Evolutionary conservation across 75 land plant species (phyloP).

Genomic region (Cryptomeria japonica): DNA sequence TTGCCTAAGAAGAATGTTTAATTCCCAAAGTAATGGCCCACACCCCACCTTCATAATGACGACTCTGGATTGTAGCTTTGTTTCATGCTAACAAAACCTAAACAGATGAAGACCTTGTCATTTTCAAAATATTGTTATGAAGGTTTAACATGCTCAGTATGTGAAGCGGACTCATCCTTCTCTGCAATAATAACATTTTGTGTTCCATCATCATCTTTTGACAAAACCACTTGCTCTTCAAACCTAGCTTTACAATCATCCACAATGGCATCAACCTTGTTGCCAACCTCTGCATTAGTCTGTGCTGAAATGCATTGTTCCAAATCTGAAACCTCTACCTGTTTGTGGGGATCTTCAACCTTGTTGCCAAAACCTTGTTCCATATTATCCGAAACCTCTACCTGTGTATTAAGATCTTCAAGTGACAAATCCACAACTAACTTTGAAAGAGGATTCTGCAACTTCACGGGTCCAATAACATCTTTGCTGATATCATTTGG

Average conservation of each 20-base stretch:
- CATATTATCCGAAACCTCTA: neutral
- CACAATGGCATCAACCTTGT: neutral
- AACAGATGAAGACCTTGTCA: neutral
- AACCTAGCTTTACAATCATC: neutral
- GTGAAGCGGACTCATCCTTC: neutral
- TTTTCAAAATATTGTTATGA: neutral
- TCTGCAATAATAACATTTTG: neutral
- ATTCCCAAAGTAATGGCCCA: no score
- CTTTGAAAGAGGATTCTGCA: neutral
- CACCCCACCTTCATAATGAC: no score
- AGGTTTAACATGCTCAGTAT: neutral
- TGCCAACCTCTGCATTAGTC: neutral
- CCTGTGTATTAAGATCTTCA: neutral
- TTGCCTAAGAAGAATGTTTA: no score
- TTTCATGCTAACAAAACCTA: neutral
- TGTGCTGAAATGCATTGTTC: no score
- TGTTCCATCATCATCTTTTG: neutral
- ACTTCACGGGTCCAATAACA: neutral
- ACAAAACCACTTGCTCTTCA: neutral
- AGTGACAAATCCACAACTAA: neutral
- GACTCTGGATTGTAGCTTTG: neutral
- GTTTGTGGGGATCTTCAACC: no score
- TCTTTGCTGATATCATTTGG: neutral
- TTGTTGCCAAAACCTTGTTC: neutral
- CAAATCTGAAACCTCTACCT: no score